Conservation (phyloP, 305 asterid genomes). For the Fraxinus sp. region DNA sequence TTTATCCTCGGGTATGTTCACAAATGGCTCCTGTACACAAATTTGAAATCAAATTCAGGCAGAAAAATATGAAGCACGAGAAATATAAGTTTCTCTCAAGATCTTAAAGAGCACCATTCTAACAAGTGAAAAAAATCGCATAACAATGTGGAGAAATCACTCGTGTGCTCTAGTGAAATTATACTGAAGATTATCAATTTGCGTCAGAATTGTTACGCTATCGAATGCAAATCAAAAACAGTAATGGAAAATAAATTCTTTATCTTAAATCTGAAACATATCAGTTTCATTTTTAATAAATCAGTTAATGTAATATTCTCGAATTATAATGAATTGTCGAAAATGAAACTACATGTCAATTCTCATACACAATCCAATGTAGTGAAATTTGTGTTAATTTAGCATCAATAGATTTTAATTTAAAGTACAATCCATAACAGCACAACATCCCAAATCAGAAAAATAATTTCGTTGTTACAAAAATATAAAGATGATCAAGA, state of each 20-base stretch:
- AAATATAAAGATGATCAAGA: too few relatives aligned
- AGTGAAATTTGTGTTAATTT: too few relatives aligned
- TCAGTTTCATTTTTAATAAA: neutral
- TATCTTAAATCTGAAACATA: neutral
- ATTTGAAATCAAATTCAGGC: neutral
- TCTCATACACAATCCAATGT: too few relatives aligned
- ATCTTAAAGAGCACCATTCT: neutral
- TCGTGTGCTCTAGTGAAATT: too few relatives aligned
- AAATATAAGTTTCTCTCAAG: neutral
- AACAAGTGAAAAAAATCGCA: neutral
- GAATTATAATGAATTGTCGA: neutral
- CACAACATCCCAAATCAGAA: too few relatives aligned
- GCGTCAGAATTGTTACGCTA: too few relatives aligned
- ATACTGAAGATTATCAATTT: too few relatives aligned
- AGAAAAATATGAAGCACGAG: neutral
- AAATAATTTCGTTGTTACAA: too few relatives aligned
- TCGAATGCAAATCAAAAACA: neutral
- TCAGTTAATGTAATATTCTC: neutral
- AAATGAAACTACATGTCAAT: too few relatives aligned
- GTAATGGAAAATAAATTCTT: too few relatives aligned
- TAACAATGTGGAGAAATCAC: neutral
- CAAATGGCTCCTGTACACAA: constrained; percentile 57
- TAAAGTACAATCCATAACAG: too few relatives aligned
- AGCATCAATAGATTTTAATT: too few relatives aligned
- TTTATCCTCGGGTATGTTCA: constrained; percentile 65